Evolutionary conservation across 768 basidiomycete species (phyloP).

Genomic region (Plicaturopsis crispa): DNA sequence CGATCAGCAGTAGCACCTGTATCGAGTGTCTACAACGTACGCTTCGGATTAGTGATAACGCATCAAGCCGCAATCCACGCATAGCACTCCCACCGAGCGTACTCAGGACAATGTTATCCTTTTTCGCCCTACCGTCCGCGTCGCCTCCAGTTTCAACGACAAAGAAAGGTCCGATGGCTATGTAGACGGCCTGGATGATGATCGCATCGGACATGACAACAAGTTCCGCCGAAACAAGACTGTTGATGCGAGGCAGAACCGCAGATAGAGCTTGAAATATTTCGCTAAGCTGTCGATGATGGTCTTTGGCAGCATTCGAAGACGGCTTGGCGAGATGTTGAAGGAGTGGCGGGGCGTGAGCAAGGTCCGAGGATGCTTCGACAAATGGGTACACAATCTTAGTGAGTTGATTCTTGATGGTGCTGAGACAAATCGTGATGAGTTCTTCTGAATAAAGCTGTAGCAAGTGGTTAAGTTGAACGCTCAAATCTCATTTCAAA

Average conservation of each 20-base stretch:
- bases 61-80: conserved; percentile 75
- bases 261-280: conserved; percentile 68
- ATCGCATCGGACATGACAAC: conserved; percentile 78
- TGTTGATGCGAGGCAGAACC: conserved; percentile 67
- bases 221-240: conserved; percentile 63
- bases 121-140: conserved; percentile 47
- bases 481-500: background rate
- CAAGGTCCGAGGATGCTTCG: conserved; percentile 48
- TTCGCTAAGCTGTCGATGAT: conserved; percentile 49
- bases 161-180: conserved; percentile 93
- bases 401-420: conserved; percentile 75
- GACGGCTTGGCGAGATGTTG: conserved; percentile 40
- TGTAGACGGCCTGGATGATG: conserved; percentile 88
- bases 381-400: conserved; percentile 82
- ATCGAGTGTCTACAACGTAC: conserved; percentile 36
- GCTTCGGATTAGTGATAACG: conserved; percentile 75
- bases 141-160: conserved; percentile 62
- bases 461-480: conserved; percentile 2
- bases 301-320: conserved; percentile 17
- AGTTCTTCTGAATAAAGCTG: conserved; percentile 94
- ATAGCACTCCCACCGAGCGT: conserved; percentile 75
- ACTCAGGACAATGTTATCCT: conserved; percentile 48
- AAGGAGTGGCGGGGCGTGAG: conserved; percentile 39
- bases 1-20: conserved; percentile 5
- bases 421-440: conserved; percentile 67